Conservation (phyloP, 371 early-diverging fungal genomes). For the Nematocida sp. region DNA sequence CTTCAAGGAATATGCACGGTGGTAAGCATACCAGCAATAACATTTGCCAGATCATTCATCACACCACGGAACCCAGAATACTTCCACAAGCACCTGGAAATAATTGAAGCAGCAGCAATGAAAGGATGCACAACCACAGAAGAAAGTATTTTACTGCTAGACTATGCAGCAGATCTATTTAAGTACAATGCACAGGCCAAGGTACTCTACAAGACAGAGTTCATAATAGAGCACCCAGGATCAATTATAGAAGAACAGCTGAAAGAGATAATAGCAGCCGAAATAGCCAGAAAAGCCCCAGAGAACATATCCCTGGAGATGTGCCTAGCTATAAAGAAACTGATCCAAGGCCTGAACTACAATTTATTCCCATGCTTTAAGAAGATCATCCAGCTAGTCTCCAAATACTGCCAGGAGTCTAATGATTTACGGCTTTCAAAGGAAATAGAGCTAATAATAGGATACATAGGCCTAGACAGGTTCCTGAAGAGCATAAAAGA, state of each 20-base stretch:
- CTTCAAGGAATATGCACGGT: not conserved
- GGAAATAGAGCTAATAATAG: slow-evolving; percentile 34
- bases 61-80: not conserved
- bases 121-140: slow-evolving; percentile 2
- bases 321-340: not conserved
- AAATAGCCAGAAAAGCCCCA: not conserved
- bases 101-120: not conserved
- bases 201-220: not conserved
- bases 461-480: slow-evolving; percentile 36
- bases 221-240: not conserved
- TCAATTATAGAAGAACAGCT: slow-evolving; percentile 7
- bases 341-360: not conserved
- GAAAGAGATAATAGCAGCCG: slow-evolving; percentile 12
- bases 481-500: slow-evolving; percentile 28
- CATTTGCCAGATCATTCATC: slow-evolving; percentile 2
- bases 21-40: slow-evolving; percentile 2
- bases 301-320: not conserved
- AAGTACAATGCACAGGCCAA: not conserved
- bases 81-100: not conserved
- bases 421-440: slow-evolving; percentile 30
- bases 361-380: slow-evolving; percentile 13
- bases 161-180: not conserved
- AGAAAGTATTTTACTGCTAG: not conserved
- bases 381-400: slow-evolving; percentile 11
- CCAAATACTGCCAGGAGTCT: slow-evolving; percentile 23